Conservation (phyloP, 1,284 basidiomycete genomes). For the Naganishia liquefaciens region DNA sequence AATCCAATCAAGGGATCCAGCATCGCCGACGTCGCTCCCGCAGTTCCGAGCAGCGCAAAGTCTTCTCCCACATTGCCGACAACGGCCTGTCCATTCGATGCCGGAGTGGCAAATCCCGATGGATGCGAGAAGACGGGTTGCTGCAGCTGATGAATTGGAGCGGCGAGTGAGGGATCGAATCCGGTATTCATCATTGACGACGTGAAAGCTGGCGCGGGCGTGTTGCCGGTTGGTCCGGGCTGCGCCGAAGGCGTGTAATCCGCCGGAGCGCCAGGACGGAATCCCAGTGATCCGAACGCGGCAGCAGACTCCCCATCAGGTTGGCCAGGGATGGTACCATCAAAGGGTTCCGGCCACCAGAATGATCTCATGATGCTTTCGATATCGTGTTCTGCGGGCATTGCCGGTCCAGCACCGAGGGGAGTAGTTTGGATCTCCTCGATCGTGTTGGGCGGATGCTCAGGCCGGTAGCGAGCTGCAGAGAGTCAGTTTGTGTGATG, state of each 20-base stretch:
- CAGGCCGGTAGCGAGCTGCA: background rate
- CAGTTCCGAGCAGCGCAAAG: slow-evolving; percentile 13
- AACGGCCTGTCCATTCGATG: background rate
- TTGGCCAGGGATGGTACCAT: background rate
- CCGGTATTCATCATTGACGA: slow-evolving; percentile 20
- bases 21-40: slow-evolving; percentile 19
- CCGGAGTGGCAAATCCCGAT: background rate
- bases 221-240: background rate
- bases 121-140: slow-evolving; percentile 17
- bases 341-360: slow-evolving; percentile 25
- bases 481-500: background rate
- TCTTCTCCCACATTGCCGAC: slow-evolving; percentile 2
- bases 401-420: background rate
- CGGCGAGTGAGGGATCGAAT: slow-evolving; percentile 22
- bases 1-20: slow-evolving; percentile 25
- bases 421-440: background rate
- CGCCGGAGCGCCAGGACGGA: background rate
- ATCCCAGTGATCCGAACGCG: background rate
- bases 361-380: slow-evolving; percentile 26
- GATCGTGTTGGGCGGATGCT: too few relatives aligned
- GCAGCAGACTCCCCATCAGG: background rate
- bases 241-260: background rate
- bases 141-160: slow-evolving; percentile 19
- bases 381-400: slow-evolving; percentile 15
- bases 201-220: background rate